A percentile compares a stretch with the other conserved stretches of the same genome.
phyloP scores from a whole-genome alignment of 768 basidiomycete genomes.

The Tricholoma saponaceum region DNA sequence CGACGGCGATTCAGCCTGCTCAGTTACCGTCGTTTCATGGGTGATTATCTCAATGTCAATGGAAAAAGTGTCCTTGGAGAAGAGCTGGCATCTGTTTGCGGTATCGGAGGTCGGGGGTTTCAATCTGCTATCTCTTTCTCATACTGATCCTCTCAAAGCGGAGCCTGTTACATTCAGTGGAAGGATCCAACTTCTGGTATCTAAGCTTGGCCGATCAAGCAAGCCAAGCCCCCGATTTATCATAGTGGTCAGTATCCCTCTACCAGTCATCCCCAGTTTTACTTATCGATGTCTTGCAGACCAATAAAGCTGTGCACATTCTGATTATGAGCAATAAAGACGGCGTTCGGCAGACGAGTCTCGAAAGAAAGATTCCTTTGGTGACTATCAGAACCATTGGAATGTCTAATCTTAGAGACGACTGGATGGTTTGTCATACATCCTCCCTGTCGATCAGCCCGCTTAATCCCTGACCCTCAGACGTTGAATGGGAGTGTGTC shows the following conservation, averaged over 20 bases:
- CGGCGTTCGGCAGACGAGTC: slow-evolving; percentile 48
- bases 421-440: slow-evolving; percentile 77
- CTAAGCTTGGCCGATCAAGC: slow-evolving; percentile 82
- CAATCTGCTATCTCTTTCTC: background rate
- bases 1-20: slow-evolving; percentile 89
- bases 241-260: slow-evolving; percentile 61
- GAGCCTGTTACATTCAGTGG: slow-evolving; percentile 86
- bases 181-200: slow-evolving; percentile 75
- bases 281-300: slow-evolving; percentile 38
- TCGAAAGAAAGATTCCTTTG: slow-evolving; percentile 89
- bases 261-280: background rate
- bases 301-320: slow-evolving; percentile 81
- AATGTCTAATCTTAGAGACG: slow-evolving; percentile 87
- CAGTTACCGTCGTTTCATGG: slow-evolving; percentile 91
- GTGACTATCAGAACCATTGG: slow-evolving; percentile 83
- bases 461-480: slow-evolving; percentile 30
- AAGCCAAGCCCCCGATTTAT: slow-evolving; percentile 90
- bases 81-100: slow-evolving; percentile 68
- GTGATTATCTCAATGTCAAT: slow-evolving; percentile 93
- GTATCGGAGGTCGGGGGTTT: slow-evolving; percentile 58
- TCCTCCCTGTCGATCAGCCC: background rate
- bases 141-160: slow-evolving; percentile 29
- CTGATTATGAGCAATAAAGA: slow-evolving; percentile 58
- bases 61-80: slow-evolving; percentile 75
- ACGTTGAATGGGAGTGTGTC: slow-evolving; percentile 71